Conservation (phyloP, 495 filamentous ascomycete species). For the Podospora fimiseda region DNA sequence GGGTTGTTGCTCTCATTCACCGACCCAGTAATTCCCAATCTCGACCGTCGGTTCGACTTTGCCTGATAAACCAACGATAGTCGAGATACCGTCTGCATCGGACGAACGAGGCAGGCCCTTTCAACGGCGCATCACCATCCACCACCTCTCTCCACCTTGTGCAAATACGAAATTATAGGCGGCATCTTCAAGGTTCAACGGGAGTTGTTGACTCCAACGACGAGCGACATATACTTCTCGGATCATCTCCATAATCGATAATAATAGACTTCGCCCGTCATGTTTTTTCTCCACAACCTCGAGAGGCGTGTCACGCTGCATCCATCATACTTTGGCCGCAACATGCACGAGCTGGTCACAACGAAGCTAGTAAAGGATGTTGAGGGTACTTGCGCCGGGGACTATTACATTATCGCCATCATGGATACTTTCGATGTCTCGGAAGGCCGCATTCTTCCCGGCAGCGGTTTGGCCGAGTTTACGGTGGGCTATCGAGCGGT, state of each 20-base stretch:
- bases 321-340: conserved; percentile 89
- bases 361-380: conserved; percentile 83
- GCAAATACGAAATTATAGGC: too few relatives aligned
- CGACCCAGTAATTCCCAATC: neutral
- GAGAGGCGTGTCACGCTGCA: conserved; percentile 89
- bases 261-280: conserved; percentile 31
- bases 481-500: conserved; percentile 91
- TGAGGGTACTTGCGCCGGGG: conserved; percentile 86
- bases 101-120: neutral
- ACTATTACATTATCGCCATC: conserved; percentile 92
- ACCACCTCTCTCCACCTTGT: too few relatives aligned
- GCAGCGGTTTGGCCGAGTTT: conserved; percentile 85
- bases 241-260: neutral
- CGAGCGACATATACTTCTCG: too few relatives aligned
- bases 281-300: conserved; percentile 98
- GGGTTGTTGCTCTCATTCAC: too few relatives aligned
- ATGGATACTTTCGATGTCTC: conserved; percentile 92
- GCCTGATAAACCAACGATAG: neutral
- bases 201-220: too few relatives aligned
- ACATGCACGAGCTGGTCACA: conserved; percentile 82
- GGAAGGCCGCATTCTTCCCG: conserved; percentile 83
- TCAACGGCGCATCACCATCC: neutral
- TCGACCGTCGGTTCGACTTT: neutral
- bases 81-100: neutral
- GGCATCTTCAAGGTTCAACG: too few relatives aligned